These are phyloP conservation scores for Thielaviopsis euricoi DNA, from an alignment of 2,329 filamentous ascomycete species.

Conservation along the genomic window DNA sequence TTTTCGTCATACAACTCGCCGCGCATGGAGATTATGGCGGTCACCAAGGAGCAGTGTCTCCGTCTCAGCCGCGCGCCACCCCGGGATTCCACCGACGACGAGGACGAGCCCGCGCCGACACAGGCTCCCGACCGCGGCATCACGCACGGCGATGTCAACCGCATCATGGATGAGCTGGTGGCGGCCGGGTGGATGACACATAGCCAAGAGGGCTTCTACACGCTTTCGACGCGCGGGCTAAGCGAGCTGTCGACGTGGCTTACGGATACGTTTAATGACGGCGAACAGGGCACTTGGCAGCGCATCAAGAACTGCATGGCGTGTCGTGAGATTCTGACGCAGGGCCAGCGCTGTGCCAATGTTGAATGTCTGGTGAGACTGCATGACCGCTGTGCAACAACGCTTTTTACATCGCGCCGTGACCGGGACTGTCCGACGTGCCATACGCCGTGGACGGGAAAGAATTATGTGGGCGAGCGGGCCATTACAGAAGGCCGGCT, in stretches of 20 bases:
- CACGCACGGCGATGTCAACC: constrained; percentile 63
- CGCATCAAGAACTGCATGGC: constrained; percentile 76
- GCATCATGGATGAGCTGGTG: constrained; percentile 50
- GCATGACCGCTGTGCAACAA: constrained; percentile 60
- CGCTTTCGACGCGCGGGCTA: constrained; percentile 57
- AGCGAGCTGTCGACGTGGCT: constrained; percentile 79
- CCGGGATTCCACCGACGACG: constrained; percentile 17
- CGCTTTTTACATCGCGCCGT: constrained; percentile 52
- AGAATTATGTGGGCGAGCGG: constrained; percentile 37
- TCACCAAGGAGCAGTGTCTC: constrained; percentile 64
- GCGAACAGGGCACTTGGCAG: constrained; percentile 46
- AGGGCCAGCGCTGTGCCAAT: constrained; percentile 60
- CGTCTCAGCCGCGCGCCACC: constrained; percentile 43
- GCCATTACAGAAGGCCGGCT: constrained; percentile 38
- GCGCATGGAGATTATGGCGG: constrained; percentile 66
- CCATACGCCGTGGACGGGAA: constrained; percentile 30
- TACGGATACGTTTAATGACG: constrained; percentile 76
- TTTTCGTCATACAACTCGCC: constrained; percentile 76
- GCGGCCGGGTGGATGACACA: constrained; percentile 74
- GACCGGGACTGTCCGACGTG: constrained; percentile 50
- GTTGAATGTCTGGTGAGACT: constrained; percentile 52
- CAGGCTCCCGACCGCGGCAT: constrained; percentile 37
- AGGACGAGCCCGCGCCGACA: constrained; percentile 20
- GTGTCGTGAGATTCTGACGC: constrained; percentile 78
- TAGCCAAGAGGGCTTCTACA: constrained; percentile 56